Evolutionary conservation across 2,329 filamentous ascomycete genomes (phyloP).

Genomic region (Fusarium tjaetaba): DNA sequence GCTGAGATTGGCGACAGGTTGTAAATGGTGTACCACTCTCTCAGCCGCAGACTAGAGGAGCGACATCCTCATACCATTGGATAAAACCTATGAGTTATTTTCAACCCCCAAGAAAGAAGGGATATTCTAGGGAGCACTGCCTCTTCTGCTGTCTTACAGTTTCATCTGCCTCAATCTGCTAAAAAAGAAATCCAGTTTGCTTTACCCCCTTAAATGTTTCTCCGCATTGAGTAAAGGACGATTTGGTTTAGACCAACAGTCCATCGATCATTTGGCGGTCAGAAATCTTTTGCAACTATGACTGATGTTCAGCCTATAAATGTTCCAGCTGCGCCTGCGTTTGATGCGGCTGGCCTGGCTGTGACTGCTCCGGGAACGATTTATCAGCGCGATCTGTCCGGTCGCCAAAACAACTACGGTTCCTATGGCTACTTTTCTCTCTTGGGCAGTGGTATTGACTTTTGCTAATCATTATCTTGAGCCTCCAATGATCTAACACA

Average conservation of each 20-base stretch:
- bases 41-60: neutral
- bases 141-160: neutral
- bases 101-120: neutral
- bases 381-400: neutral
- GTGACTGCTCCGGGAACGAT: neutral
- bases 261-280: neutral
- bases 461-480: fast-evolving
- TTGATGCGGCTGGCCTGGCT: neutral
- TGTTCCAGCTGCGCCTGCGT: neutral
- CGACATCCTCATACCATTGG: neutral
- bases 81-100: fast-evolving
- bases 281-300: fast-evolving
- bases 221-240: neutral
- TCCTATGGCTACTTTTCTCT: neutral
- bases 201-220: neutral
- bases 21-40: neutral
- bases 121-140: neutral
- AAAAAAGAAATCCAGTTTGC: neutral
- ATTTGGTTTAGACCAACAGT: neutral
- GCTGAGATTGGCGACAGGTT: neutral
- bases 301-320: neutral
- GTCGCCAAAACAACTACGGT: neutral
- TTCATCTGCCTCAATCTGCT: neutral
- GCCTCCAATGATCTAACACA: neutral
- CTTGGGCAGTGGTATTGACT: neutral